Evolutionary conservation across 139 green algal genomes (phyloP).

Genomic region (Pycnococcus provasolii): DNA sequence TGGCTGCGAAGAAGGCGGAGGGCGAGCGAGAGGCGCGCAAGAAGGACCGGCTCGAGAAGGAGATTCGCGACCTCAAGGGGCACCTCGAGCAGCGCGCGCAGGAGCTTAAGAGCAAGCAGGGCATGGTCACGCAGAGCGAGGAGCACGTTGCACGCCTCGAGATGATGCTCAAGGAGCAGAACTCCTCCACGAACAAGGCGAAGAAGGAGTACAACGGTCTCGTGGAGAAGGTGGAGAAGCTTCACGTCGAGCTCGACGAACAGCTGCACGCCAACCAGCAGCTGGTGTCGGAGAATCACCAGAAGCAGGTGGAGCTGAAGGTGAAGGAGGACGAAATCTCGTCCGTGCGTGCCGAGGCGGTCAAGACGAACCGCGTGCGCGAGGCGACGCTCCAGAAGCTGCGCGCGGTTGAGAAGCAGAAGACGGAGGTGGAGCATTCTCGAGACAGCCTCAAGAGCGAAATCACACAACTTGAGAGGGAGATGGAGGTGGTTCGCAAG

Average conservation of each 20-base stretch:
- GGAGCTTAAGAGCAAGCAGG: constrained; percentile 55
- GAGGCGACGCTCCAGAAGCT: constrained; percentile 37
- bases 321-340: constrained; percentile 68
- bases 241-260: constrained; percentile 79
- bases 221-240: constrained; percentile 69
- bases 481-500: constrained; percentile 20
- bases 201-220: constrained; percentile 77
- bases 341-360: constrained; percentile 49
- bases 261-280: constrained; percentile 76
- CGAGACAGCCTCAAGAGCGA: constrained; percentile 26
- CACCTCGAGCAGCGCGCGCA: constrained; percentile 24
- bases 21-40: constrained; percentile 54
- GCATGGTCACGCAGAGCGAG: constrained; percentile 35
- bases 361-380: constrained; percentile 49
- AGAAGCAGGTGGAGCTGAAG: constrained; percentile 71
- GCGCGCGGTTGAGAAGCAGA: constrained; percentile 45
- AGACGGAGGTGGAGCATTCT: constrained; percentile 45
- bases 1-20: constrained; percentile 53
- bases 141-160: constrained; percentile 49
- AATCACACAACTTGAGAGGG: constrained; percentile 18
- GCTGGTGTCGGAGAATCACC: constrained; percentile 68
- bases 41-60: constrained; percentile 60
- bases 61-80: constrained; percentile 30
- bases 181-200: constrained; percentile 51
- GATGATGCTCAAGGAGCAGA: constrained; percentile 52